Base-by-base conservation (phyloP, 331 rosid genomes). In the Pyrus hybrid region DNA sequence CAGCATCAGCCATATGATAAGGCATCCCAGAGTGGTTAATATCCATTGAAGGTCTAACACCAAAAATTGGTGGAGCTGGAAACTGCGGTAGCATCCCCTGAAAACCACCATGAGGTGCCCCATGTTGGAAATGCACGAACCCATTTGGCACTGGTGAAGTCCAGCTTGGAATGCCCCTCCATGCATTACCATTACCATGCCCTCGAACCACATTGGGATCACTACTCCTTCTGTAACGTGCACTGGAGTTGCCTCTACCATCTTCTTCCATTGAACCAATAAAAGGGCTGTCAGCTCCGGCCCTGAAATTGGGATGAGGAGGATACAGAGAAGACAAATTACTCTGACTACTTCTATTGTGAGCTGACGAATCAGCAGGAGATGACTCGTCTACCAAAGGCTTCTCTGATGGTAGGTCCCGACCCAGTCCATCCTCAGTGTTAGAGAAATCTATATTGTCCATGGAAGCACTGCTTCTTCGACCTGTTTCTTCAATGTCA, bases 81-180 rank as follows among this genome's bases (percentile, higher is more conserved):
- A 91, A 93, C 86, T 82, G 98, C 8, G 97, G 93, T 67, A 93
- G 80, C 82, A 90, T 88, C 72, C 94, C 83, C 71, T 89, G 98
- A 86, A 93, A 93, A 54, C 91, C 91, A 76, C 93, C 93, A 73
- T 88, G 93, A 68, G 90, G 85, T 56, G 90, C 96, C 62, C 97
- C 97, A 32, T 89, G 97, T 57, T 88, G 97, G 87, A 91, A 93
- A 77, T 93, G 98, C 80, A 88, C 88, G 81, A 88, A 90, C 71
- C 96, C 96, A 85, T 91, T 93, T 62, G 92, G 92, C 33, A 90
- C 83, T 0, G 96, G 93, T 49, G 93, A 81, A 53, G 80, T 76
- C 98, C 98, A 93, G 84, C 85, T 86, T 71, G 96, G 92, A 67
- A 88, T 85, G 64, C 90, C 96, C 83, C 98, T 93, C 97, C 98